These are phyloP conservation scores for Rhododendron henanense DNA, from an alignment of 148 eudicot genomes.

Conservation along the genomic window DNA sequence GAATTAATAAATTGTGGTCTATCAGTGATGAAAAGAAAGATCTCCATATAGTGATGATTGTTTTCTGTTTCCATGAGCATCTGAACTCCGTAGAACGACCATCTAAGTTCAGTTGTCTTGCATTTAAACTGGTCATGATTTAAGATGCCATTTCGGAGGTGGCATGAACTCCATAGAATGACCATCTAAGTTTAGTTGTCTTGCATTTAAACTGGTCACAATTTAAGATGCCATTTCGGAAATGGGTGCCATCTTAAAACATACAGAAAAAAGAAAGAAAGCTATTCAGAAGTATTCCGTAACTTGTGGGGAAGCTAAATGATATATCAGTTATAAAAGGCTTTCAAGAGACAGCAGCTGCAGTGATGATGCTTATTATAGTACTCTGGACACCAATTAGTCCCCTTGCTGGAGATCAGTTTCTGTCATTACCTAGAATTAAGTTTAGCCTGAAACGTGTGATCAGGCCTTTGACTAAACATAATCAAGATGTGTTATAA, in stretches of 20 bases:
- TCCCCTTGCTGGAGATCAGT: constrained; percentile 2
- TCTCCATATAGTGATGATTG: neutral
- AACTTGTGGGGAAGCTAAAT: neutral
- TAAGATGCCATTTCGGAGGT: neutral
- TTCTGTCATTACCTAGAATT: neutral
- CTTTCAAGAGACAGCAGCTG: neutral
- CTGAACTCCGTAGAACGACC: neutral
- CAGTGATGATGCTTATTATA: neutral
- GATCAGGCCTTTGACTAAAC: neutral
- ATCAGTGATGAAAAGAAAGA: neutral
- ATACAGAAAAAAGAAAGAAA: neutral
- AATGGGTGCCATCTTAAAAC: neutral
- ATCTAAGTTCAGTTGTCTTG: neutral
- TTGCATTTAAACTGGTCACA: neutral
- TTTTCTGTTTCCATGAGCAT: neutral
- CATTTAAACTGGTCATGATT: neutral
- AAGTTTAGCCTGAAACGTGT: neutral
- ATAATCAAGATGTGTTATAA: neutral
- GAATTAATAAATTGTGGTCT: neutral
- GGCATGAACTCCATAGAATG: neutral
- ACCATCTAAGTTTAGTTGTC: neutral
- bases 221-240: neutral
- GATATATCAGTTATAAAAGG: neutral
- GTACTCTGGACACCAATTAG: neutral
- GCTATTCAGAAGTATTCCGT: neutral